Conservation (phyloP, 1,139 yeast genomes). For the Arxiozyma telluris region DNA sequence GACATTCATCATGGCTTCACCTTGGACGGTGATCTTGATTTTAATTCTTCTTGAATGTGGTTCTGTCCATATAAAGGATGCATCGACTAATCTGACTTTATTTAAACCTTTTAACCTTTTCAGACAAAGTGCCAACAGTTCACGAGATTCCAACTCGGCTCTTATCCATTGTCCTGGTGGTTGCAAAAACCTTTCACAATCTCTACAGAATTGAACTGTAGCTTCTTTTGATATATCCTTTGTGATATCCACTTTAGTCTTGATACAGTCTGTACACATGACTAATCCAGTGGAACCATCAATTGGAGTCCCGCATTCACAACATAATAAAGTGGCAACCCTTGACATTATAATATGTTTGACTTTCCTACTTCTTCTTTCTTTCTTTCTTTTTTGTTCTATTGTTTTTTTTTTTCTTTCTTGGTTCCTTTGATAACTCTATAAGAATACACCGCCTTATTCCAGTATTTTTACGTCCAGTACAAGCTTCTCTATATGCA, state of each 20-base stretch:
- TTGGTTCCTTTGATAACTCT: background rate
- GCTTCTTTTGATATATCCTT: slow-evolving; percentile 95
- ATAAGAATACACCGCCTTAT: background rate
- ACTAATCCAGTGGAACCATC: slow-evolving; percentile 91
- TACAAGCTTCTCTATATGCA: background rate
- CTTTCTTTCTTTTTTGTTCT: background rate
- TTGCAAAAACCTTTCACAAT: slow-evolving; percentile 90
- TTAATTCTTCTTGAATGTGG: slow-evolving; percentile 95
- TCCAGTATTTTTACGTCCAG: too few relatives aligned
- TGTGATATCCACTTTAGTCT: slow-evolving; percentile 85
- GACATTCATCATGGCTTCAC: slow-evolving; percentile 88
- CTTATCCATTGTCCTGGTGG: slow-evolving; percentile 93
- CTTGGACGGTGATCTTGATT: slow-evolving; percentile 87
- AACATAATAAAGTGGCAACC: slow-evolving; percentile 68
- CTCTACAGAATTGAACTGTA: slow-evolving; percentile 84
- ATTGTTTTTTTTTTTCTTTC: background rate
- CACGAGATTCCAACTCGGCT: slow-evolving; percentile 87
- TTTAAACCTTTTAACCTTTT: slow-evolving; percentile 80
- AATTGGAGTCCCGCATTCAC: slow-evolving; percentile 97
- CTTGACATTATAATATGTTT: background rate
- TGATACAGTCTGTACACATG: slow-evolving; percentile 96
- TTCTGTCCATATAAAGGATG: slow-evolving; percentile 96
- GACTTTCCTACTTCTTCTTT: background rate
- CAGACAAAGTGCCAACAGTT: slow-evolving; percentile 78
- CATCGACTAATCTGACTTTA: slow-evolving; percentile 84